Conservation (phyloP, 1,284 basidiomycete species). For the Hypsizygus ulmarius region DNA sequence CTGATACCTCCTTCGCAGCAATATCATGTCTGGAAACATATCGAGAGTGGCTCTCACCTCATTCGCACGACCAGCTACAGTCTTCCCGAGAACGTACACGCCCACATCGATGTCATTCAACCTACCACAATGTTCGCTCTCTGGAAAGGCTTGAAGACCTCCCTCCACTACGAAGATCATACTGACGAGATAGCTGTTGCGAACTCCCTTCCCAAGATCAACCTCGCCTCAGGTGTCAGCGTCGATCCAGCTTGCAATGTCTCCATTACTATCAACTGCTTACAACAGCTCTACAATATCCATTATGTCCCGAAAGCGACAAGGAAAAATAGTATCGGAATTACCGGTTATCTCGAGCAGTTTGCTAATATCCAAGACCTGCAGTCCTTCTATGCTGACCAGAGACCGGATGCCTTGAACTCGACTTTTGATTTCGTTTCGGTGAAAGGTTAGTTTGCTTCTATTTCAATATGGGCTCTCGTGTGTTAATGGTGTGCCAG, state of each 20-base stretch:
- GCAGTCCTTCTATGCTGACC: conserved; percentile 44
- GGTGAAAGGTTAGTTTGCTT: conserved; percentile 38
- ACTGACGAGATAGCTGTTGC: conserved; percentile 3
- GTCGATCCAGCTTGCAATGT: conserved; percentile 50
- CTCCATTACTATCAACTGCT: conserved; percentile 45
- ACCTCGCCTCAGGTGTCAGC: conserved; percentile 33
- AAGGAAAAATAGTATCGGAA: conserved; percentile 44
- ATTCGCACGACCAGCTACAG: conserved; percentile 66
- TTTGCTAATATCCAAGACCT: conserved; percentile 53
- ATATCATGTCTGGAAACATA: conserved; percentile 59
- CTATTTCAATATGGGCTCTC: neutral
- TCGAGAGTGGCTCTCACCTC: conserved; percentile 45
- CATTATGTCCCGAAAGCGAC: conserved; percentile 37
- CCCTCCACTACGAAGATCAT: conserved; percentile 31
- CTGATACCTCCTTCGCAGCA: conserved; percentile 35
- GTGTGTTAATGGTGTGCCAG: conserved; percentile 24
- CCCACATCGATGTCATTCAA: conserved; percentile 65
- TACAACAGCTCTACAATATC: conserved; percentile 48
- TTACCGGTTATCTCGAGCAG: conserved; percentile 51
- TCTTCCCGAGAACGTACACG: conserved; percentile 55
- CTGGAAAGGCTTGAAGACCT: conserved; percentile 43
- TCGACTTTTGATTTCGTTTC: conserved; percentile 42
- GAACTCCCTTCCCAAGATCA: conserved; percentile 19
- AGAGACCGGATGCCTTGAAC: conserved; percentile 41
- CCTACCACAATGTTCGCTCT: conserved; percentile 70